phyloP scores from a whole-genome alignment of 2,329 filamentous ascomycete genomes.

The Scedosporium aurantiacum region DNA sequence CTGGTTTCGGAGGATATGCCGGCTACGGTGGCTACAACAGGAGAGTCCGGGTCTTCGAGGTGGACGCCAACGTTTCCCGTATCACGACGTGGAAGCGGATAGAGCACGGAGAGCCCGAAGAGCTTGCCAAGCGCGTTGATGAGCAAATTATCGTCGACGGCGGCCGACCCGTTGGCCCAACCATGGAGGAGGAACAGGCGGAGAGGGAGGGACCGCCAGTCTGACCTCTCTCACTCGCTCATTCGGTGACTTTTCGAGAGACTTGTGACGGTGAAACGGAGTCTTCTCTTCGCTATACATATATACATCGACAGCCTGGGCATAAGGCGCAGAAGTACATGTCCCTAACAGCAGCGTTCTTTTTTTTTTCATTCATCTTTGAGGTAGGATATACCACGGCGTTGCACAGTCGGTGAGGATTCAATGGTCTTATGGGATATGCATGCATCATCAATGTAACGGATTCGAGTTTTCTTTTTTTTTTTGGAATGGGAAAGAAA shows the following conservation, averaged over 20 bases:
- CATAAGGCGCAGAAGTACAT: not conserved
- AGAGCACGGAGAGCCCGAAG: slow-evolving; percentile 52
- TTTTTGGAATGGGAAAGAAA: not conserved
- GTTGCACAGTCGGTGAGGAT: not conserved
- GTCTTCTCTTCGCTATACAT: not conserved
- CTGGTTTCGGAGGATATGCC: slow-evolving; percentile 89
- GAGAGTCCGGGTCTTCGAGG: slow-evolving; percentile 77
- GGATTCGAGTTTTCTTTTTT: not conserved
- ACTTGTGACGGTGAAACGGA: not conserved
- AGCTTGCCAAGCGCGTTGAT: slow-evolving; percentile 40
- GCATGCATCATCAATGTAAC: not conserved
- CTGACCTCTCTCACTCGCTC: not conserved
- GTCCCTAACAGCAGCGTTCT: not conserved
- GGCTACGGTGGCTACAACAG: slow-evolving; percentile 81
- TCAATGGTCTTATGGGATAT: not conserved
- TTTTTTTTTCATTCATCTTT: not conserved
- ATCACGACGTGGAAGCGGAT: slow-evolving; percentile 89
- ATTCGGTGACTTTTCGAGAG: not conserved
- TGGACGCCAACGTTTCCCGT: slow-evolving; percentile 81
- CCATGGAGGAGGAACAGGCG: slow-evolving; percentile 5
- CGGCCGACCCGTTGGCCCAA: slow-evolving; percentile 32
- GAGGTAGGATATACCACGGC: not conserved
- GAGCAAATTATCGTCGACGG: slow-evolving; percentile 57
- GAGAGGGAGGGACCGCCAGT: slow-evolving; percentile 2
- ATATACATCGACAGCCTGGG: not conserved